Conservation (phyloP, 2,329 filamentous ascomycete species). For the Exophiala sp. region DNA sequence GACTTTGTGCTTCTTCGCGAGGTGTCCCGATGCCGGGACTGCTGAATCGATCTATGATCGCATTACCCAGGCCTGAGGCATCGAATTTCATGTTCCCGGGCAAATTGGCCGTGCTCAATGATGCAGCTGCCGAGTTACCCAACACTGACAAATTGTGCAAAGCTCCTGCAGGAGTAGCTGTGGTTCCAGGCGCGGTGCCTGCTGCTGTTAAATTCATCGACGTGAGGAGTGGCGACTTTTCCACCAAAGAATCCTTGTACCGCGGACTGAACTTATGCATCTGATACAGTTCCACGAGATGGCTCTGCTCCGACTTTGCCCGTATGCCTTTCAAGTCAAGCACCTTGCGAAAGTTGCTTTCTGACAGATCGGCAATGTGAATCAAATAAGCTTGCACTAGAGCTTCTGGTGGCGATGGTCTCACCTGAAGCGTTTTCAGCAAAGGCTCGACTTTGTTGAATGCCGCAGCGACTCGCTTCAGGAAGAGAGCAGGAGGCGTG, state of each 20-base stretch:
- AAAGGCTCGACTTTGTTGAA: slow-evolving; percentile 87
- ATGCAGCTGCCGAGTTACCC: slow-evolving; percentile 40
- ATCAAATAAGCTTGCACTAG: slow-evolving; percentile 97
- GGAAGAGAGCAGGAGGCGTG: slow-evolving; percentile 62
- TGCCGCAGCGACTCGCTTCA: slow-evolving; percentile 78
- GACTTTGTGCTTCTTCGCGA: slow-evolving; percentile 36
- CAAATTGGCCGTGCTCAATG: slow-evolving; percentile 44
- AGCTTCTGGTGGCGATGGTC: slow-evolving; percentile 83
- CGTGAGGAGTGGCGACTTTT: slow-evolving; percentile 67
- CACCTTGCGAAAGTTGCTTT: slow-evolving; percentile 93
- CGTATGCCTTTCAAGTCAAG: slow-evolving; percentile 91
- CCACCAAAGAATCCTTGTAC: slow-evolving; percentile 64
- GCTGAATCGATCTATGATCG: slow-evolving; percentile 64
- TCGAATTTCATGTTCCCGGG: slow-evolving; percentile 64
- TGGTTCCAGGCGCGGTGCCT: slow-evolving; percentile 28
- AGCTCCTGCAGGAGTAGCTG: slow-evolving; percentile 39
- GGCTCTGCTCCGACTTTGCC: slow-evolving; percentile 71
- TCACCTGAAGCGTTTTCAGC: slow-evolving; percentile 94
- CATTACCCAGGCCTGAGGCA: slow-evolving; percentile 76
- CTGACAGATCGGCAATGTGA: slow-evolving; percentile 89
- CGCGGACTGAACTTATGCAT: slow-evolving; percentile 67
- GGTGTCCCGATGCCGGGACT: slow-evolving; percentile 74
- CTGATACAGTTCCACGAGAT: slow-evolving; percentile 86
- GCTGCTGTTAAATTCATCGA: slow-evolving; percentile 54
- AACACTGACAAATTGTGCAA: slow-evolving; percentile 46